These are phyloP conservation scores for Pterocarpus macrocarpus DNA, from an alignment of 306 rosid species.

Conservation along the genomic window DNA sequence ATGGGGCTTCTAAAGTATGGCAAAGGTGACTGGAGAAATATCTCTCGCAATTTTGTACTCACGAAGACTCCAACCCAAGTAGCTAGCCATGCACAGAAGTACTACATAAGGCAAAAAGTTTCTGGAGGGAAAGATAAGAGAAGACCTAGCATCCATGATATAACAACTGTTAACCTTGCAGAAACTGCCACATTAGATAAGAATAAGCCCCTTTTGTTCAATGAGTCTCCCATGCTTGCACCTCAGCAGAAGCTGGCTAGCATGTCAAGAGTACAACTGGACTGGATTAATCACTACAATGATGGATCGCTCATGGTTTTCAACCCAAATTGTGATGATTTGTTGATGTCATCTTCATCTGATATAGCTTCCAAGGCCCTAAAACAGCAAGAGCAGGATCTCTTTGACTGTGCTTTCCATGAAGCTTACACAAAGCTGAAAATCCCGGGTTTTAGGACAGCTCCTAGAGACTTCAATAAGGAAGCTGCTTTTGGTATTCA, in stretches of 20 bases:
- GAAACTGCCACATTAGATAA: conserved; percentile 56
- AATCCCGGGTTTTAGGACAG: conserved; percentile 53
- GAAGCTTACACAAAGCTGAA: conserved; percentile 63
- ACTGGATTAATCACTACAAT: conserved; percentile 51
- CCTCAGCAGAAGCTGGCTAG: conserved; percentile 54
- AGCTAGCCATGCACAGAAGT: conserved; percentile 76
- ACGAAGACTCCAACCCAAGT: conserved; percentile 69
- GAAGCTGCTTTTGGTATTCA: conserved; percentile 47
- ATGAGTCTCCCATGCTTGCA: conserved; percentile 53
- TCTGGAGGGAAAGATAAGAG: conserved; percentile 89
- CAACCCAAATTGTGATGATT: conserved; percentile 57
- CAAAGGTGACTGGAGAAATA: conserved; percentile 96
- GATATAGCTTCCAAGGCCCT: conserved; percentile 54
- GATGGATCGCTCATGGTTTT: conserved; percentile 62
- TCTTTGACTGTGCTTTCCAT: conserved; percentile 58
- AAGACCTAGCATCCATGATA: conserved; percentile 95
- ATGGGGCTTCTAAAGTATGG: conserved; percentile 88
- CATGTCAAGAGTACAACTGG: conserved; percentile 49
- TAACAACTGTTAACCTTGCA: conserved; percentile 79
- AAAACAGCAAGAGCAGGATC: conserved; percentile 59
- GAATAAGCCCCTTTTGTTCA: conserved; percentile 45
- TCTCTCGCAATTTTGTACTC: conserved; percentile 80
- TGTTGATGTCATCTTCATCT: conserved; percentile 58
- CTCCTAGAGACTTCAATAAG: conserved; percentile 63
- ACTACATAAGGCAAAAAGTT: conserved; percentile 87